These are phyloP conservation scores for Calonectria crousiana DNA, from an alignment of 2,329 filamentous ascomycete genomes.

Conservation along the genomic window DNA sequence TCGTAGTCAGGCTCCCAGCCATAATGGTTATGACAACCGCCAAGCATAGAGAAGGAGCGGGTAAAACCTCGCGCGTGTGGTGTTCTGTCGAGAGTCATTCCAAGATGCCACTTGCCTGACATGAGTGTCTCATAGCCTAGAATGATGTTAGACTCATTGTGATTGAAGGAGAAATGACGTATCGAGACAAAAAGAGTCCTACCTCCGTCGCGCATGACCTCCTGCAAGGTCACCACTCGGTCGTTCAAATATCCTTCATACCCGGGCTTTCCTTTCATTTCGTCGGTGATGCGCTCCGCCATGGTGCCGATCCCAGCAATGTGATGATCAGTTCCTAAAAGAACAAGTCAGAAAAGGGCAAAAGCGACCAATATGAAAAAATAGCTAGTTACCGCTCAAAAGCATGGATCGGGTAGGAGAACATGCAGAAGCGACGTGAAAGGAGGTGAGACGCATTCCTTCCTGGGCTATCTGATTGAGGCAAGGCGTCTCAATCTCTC, in stretches of 20 bases:
- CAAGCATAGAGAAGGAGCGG: not conserved
- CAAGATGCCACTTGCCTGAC: slow-evolving; percentile 44
- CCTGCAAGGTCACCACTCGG: not conserved
- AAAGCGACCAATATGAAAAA: too few relatives aligned
- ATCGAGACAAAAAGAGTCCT: not conserved
- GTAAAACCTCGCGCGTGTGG: not conserved
- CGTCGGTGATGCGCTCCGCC: slow-evolving; percentile 56
- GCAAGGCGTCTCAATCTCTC: slow-evolving; percentile 69
- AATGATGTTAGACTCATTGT: not conserved
- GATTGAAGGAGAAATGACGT: too few relatives aligned
- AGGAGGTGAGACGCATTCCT: slow-evolving; percentile 65
- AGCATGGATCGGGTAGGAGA: slow-evolving; percentile 71
- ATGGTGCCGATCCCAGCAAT: slow-evolving; percentile 65
- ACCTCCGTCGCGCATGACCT: not conserved
- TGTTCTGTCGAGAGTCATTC: not conserved
- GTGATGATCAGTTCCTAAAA: slow-evolving; percentile 66
- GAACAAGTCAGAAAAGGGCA: not conserved
- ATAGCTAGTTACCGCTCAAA: slow-evolving; percentile 50
- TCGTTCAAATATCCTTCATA: slow-evolving; percentile 7
- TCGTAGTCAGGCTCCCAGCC: slow-evolving; percentile 10
- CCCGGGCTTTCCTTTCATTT: not conserved
- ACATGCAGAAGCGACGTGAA: slow-evolving; percentile 70
- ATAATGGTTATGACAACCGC: not conserved
- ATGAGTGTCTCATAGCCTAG: not conserved
- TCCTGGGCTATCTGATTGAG: slow-evolving; percentile 62